Evolutionary conservation across 164 flowering plant species (phyloP).

Genomic region (Kingdonia uniflora): DNA sequence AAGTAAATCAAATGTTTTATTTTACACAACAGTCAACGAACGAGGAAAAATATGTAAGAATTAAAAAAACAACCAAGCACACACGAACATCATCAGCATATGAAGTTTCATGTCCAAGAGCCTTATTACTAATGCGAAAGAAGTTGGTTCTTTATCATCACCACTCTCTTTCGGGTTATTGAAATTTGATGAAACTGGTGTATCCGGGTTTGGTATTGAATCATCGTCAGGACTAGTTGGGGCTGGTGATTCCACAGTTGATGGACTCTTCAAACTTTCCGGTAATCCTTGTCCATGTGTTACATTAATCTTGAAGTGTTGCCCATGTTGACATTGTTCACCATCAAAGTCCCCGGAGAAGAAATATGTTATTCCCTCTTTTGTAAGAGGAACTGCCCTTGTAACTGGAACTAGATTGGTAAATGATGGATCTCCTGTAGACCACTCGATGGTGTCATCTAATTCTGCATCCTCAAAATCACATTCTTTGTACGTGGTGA

Average conservation of each 20-base stretch:
- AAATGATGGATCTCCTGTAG: slow-evolving; percentile 44
- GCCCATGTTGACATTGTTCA: slow-evolving; percentile 74
- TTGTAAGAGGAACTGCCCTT: slow-evolving; percentile 50
- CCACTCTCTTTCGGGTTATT: slow-evolving; percentile 35
- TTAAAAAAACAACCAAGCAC: not conserved
- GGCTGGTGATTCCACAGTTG: slow-evolving; percentile 26
- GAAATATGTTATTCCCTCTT: slow-evolving; percentile 66
- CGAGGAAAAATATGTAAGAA: not conserved
- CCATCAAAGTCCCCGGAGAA: slow-evolving; percentile 88
- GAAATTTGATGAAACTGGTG: slow-evolving; percentile 51
- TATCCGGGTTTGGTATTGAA: slow-evolving; percentile 68
- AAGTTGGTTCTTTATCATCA: slow-evolving; percentile 21
- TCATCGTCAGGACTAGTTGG: slow-evolving; percentile 44
- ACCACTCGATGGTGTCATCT: slow-evolving; percentile 58
- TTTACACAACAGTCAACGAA: not conserved
- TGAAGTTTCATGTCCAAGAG: slow-evolving; percentile 13
- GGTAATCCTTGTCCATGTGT: slow-evolving; percentile 78
- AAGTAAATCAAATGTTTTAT: too few species aligned
- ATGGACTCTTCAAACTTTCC: slow-evolving; percentile 24
- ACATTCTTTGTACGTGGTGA: slow-evolving; percentile 63
- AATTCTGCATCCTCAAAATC: slow-evolving; percentile 40
- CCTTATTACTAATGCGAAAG: slow-evolving; percentile 13
- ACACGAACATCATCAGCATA: slow-evolving; percentile 8
- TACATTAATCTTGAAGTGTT: slow-evolving; percentile 65
- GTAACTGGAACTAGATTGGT: slow-evolving; percentile 26